Evolutionary conservation across 2,329 filamentous ascomycete species (phyloP).

Genomic region (Aspergillus vadensis): DNA sequence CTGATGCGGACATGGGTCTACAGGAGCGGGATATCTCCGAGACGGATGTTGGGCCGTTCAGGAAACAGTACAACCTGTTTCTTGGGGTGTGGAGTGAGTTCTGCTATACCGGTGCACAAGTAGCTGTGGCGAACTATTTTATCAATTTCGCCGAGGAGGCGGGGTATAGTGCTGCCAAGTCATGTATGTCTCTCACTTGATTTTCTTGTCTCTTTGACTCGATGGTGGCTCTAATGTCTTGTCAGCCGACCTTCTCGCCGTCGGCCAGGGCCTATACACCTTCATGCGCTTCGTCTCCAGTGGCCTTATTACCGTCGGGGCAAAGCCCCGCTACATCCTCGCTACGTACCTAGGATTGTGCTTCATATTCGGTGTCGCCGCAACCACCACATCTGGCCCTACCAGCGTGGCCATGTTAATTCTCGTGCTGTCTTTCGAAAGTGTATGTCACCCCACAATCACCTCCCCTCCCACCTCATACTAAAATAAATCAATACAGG

Average conservation of each 20-base stretch:
- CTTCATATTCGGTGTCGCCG: background rate
- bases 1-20: constrained; percentile 2
- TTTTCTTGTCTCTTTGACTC: too few species aligned
- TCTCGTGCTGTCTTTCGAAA: background rate
- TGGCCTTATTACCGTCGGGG: constrained; percentile 1
- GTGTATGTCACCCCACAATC: background rate
- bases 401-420: background rate
- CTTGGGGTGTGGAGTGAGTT: background rate
- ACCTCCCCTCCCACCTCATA: background rate
- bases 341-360: background rate
- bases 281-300: constrained; percentile 7
- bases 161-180: background rate
- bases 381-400: background rate
- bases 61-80: constrained; percentile 7
- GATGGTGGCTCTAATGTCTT: background rate
- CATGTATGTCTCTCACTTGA: background rate
- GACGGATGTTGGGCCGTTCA: background rate
- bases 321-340: constrained; percentile 8
- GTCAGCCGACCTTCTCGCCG: constrained; percentile 4
- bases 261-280: constrained; percentile 10
- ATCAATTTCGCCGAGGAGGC: constrained; percentile 8
- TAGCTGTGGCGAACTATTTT: constrained; percentile 4
- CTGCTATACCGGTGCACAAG: constrained; percentile 6
- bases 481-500: background rate
- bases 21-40: constrained; percentile 5